phyloP scores from a whole-genome alignment of 805 yeast genomes.

The Suhomyces tanzawaensis region DNA sequence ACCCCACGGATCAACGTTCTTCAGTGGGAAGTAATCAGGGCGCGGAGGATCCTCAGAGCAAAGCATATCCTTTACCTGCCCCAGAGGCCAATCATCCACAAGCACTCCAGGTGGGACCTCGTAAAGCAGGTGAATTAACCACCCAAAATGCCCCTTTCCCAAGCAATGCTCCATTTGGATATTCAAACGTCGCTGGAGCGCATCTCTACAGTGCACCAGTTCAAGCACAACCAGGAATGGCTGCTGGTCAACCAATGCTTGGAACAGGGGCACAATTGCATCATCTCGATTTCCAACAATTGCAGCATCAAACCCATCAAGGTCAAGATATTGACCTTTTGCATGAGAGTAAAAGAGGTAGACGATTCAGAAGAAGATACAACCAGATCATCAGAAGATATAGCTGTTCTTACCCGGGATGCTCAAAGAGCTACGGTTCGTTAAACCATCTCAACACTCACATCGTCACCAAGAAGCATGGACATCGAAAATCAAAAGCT shows the following conservation, averaged over 20 bases:
- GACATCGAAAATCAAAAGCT: conserved; percentile 40
- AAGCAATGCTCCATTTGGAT: too few relatives aligned
- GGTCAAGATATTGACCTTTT: conserved; percentile 13
- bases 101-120: too few relatives aligned
- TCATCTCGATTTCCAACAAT: conserved; percentile 1
- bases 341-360: conserved; percentile 25
- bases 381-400: conserved; percentile 34
- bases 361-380: conserved; percentile 35
- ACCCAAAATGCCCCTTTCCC: too few relatives aligned
- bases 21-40: too few relatives aligned
- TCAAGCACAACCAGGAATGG: neutral
- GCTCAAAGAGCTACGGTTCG: conserved; percentile 42
- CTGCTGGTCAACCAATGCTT: conserved; percentile 2
- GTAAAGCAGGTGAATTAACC: too few relatives aligned
- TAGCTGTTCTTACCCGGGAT: conserved; percentile 36
- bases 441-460: conserved; percentile 44
- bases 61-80: too few relatives aligned
- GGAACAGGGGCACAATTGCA: conserved; percentile 3
- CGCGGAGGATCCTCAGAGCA: too few relatives aligned
- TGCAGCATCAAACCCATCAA: neutral
- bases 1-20: too few relatives aligned
- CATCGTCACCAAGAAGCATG: conserved; percentile 45
- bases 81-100: too few relatives aligned
- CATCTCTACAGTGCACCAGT: conserved; percentile 2
- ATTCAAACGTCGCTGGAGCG: too few relatives aligned